Evolutionary conservation across 2,329 filamentous ascomycete species (phyloP).

Genomic region (Neocucurbitaria cava): DNA sequence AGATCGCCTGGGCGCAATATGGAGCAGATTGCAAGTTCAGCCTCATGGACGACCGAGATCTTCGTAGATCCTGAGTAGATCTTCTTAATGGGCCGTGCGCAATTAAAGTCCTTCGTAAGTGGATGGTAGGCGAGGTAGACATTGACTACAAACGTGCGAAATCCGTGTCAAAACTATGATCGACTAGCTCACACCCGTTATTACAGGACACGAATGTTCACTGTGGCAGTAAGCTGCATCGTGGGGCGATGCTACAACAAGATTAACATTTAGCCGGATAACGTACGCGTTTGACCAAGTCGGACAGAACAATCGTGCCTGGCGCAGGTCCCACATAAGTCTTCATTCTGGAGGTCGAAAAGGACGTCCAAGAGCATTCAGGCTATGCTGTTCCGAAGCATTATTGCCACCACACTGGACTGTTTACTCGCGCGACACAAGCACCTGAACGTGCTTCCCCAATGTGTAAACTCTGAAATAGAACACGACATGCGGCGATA

Average conservation of each 20-base stretch:
- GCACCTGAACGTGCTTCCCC: background rate
- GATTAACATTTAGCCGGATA: constrained; percentile 41
- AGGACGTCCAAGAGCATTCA: background rate
- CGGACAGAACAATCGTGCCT: background rate
- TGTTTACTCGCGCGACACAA: background rate
- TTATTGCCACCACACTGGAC: background rate
- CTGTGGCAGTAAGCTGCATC: constrained; percentile 19
- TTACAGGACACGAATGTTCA: background rate
- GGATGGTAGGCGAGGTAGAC: background rate
- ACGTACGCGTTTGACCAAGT: constrained; percentile 10
- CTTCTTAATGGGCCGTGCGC: background rate
- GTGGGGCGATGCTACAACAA: constrained; percentile 2
- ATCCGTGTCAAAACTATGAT: background rate
- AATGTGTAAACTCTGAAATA: background rate
- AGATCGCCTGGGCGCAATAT: constrained; percentile 24
- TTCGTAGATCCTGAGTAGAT: background rate
- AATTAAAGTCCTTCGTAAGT: background rate
- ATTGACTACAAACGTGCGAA: background rate
- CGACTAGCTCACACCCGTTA: background rate
- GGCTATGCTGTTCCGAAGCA: background rate
- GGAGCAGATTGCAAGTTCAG: constrained; percentile 29
- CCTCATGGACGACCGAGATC: constrained; percentile 19
- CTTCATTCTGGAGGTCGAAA: background rate
- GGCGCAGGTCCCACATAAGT: background rate
- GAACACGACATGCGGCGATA: background rate